Conservation (phyloP, 805 yeast species). For the Candida loeiensis region DNA sequence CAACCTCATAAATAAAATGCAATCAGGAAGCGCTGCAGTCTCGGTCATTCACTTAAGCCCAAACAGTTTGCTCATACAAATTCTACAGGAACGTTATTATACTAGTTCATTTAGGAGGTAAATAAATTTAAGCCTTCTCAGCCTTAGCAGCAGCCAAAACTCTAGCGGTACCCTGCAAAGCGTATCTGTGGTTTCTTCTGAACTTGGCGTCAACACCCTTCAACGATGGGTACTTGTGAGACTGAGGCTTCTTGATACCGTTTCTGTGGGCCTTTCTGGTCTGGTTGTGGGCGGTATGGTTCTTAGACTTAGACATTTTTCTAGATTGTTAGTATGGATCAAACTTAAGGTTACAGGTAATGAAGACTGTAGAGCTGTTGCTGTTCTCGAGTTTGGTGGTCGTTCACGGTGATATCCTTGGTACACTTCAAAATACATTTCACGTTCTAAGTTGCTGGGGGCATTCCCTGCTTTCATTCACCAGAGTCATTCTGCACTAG, state of each 20-base stretch:
- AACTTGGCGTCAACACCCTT: constrained; percentile 99
- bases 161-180: constrained; percentile 96
- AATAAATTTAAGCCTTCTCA: constrained; percentile 39
- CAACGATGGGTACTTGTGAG: constrained; percentile 96
- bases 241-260: constrained; percentile 99
- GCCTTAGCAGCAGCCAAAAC: constrained; percentile 83
- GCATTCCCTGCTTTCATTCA: no score
- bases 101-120: constrained; percentile 7
- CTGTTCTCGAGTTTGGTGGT: no score
- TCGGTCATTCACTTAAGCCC: background rate
- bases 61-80: background rate
- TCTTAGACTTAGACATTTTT: constrained; percentile 97
- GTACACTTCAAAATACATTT: no score
- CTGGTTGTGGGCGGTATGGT: constrained; percentile 99
- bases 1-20: background rate
- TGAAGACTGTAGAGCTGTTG: no score
- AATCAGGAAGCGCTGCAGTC: background rate
- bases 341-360: no score
- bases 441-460: no score
- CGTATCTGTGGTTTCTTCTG: constrained; percentile 99
- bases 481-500: no score
- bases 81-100: constrained; percentile 1
- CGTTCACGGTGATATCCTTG: no score
- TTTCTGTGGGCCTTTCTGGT: constrained; percentile 99
- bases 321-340: constrained; percentile 28